Evolutionary conservation across 176 grass and related monocot species (phyloP), one percentile per base, ranked within the genome.

Genomic region (Oropetium thomaeum): DNA sequence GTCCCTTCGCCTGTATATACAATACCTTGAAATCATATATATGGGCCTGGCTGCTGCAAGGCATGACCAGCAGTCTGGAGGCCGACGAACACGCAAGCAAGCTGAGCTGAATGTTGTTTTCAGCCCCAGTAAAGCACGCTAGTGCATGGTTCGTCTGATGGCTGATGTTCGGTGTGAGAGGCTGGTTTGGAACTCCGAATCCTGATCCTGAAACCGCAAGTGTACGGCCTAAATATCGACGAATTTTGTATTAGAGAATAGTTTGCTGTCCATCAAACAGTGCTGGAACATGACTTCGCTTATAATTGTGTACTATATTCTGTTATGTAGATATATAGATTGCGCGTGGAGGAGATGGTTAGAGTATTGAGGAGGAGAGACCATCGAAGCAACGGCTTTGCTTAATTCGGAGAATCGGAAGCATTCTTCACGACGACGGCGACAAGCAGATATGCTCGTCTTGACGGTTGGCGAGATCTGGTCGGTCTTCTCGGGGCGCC

Each of bases 381-480:
- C 11, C 41, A 43, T 3, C 5, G 60, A 43, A 19, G 2, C 37
- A 30, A 69, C n/a, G 38, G 27, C 38, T 28, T 44, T 34, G 51
- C 20, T 69, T 33, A n/a, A n/a, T n/a, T n/a, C 11, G 38, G 37
- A 61, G 28, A 19, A 54, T 1, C 26, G n/a, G n/a, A n/a, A 71
- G 30, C 10, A 14, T n/a, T 61, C 0, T 10, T 10, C 23, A 16
- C 52, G 65, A 81, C 79, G 54, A 22, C 58, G 25, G n/a, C n/a
- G n/a, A n/a, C n/a, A n/a, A n/a, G n/a, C n/a, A 11, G 58, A 11
- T 39, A n/a, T 31, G 79, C 68, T 44, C 58, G 58, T 10, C 7
- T 43, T 64, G 79, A 44, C 17, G 58, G 33, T 53, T 7, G 31
- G 17, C 32, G 69, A 73, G 45, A 73, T 73, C 79, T 64, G 68